phyloP scores from a whole-genome alignment of 2,329 filamentous ascomycete genomes.

The Botrytis aclada region DNA sequence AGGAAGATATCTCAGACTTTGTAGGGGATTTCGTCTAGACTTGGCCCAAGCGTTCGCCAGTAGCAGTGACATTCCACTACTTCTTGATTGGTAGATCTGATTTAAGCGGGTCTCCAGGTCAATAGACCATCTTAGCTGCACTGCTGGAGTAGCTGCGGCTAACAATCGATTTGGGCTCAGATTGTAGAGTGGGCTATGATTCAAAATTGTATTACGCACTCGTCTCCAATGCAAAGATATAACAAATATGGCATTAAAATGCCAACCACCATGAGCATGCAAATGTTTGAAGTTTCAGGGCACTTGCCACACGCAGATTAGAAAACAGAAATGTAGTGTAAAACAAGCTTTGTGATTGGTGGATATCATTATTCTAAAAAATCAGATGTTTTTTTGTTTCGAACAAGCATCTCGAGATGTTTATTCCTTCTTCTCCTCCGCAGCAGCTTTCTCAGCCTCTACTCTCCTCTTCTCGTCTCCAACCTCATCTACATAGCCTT shows the following conservation, averaged over 20 bases:
- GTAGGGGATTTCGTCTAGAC: not conserved
- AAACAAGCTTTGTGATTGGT: not conserved
- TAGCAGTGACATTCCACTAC: not conserved
- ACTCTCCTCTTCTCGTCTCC: conserved; percentile 31
- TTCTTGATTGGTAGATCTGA: not conserved
- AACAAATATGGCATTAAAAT: not conserved
- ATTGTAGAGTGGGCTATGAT: not conserved
- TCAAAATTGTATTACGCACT: not conserved
- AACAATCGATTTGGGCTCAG: not conserved
- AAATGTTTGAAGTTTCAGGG: not conserved
- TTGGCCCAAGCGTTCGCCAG: not conserved
- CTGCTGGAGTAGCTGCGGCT: not conserved
- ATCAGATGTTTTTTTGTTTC: not conserved
- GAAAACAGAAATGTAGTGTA: not conserved
- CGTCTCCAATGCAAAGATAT: not conserved
- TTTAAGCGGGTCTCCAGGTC: not conserved
- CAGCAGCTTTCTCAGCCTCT: conserved; percentile 19
- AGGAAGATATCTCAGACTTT: not conserved
- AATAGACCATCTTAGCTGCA: not conserved
- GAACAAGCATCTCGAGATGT: not conserved
- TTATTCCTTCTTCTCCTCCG: not conserved
- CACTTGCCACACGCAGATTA: not conserved
- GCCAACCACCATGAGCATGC: not conserved
- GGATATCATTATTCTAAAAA: conserved; percentile 2
- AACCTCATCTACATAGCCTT: conserved; percentile 59